Base-by-base conservation (phyloP, 345 rosid species). In the Corymbia maculata region DNA sequence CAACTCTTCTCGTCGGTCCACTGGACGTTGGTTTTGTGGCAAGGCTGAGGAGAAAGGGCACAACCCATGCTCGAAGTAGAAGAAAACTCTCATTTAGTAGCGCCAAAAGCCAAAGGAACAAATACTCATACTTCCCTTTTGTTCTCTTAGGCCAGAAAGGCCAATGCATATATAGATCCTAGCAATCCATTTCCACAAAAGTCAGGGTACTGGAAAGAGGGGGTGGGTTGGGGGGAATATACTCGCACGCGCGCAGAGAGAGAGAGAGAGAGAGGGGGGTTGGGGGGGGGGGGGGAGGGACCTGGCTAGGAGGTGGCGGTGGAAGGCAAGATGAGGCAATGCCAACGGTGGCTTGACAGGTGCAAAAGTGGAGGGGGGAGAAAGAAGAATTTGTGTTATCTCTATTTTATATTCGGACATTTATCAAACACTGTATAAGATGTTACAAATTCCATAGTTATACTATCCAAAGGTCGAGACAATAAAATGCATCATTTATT, bases 301-400 rank as follows among this genome's bases (percentile, higher is more conserved):
- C 99, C 99, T 93, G 97, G 88, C 98, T 96, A 88, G 30, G 66
- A 5, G 30, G 30, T 26, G 14, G 68, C 32, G 30, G 30, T 12
- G 30, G 68, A 59, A 26, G 68, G 68, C n/a, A 28, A 59, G 7
- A 14, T 59, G 66, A 59, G 66, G 66, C 66, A 26, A 59, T 55
- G 66, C 66, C 30, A 59, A 26, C 12, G 66, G 30, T 0, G 1
- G 28, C 66, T 26, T 26, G 66, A 13, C 30, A 10, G 66, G 66
- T 59, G 66, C 66, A 13, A 59, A 59, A 14, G 66, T 59, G 12
- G 66, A 26, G 14, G 66, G 14, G 30, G 66, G 0, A 59, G 66
- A 59, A 26, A 59, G 66, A 59, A 59, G 66, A 59, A 59, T 11
- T 59, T 59, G 28, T 59, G 30, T 59, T 26, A 59, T 59, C 26